Base-by-base conservation (phyloP, 345 rosid genomes). In the Populus simonii region DNA sequence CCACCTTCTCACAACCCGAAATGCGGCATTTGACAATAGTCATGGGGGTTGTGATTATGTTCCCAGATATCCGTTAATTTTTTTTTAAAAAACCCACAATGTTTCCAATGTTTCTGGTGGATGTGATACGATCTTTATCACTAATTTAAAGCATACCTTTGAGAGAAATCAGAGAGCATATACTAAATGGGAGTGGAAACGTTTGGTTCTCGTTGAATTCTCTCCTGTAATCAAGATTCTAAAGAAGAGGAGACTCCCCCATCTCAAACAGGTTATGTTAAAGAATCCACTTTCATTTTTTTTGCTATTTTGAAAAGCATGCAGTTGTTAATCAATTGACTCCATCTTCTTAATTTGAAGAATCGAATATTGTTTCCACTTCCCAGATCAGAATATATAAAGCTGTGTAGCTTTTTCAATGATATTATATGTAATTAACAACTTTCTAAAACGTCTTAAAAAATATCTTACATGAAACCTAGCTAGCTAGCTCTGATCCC, bases 181-280 rank as follows among this genome's bases (percentile, higher is more conserved):
- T 36, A 17, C 12, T 67, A 68, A 33, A 33, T 7, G 67, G 29
- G 33, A 55, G 77, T 74, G 77, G 59, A 74, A 74, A 74, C 39
- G 57, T 6, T 31, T 43, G 77, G 59, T 63, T 45, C 70, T 43
- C 59, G 51, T 27, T 63, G 18, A 29, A 41, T 43, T 74, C 77
- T 43, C 22, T 27, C 35, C 29, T 5, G 17, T 18, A 74, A 74
- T 61, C 18, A 63, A 63, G 25, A 27, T 27, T 55, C n/a, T 39
- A 17, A 41, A 39, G 77, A 74, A 62, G 57, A 61, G 70, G 70
- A 62, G 38, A 63, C 70, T 27, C 23, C n/a, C 36, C 7, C 57
- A 2, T 39, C 17, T 23, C 55, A 51, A 8, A 17, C 41, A 71
- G 8, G 22, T 27, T 20, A 7, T 16, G 35, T 27, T 53, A 51